These are phyloP conservation scores for Clonostachys solani DNA, from an alignment of 2,329 filamentous ascomycete genomes.

Conservation along the genomic window DNA sequence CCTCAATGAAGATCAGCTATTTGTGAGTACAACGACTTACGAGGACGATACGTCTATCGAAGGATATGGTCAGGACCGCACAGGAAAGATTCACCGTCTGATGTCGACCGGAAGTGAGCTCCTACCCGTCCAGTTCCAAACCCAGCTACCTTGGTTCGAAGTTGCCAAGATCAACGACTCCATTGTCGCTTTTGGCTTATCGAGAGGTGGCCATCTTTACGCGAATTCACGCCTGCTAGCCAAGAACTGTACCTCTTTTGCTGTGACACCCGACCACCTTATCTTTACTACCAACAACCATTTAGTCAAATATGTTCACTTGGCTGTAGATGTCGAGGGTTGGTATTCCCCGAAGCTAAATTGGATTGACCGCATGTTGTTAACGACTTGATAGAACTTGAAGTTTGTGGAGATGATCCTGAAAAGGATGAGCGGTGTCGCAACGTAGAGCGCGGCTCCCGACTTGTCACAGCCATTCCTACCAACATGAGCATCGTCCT, in stretches of 20 bases:
- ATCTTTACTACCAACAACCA: constrained; percentile 92
- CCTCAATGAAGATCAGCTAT: constrained; percentile 10
- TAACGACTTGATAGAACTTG: constrained; percentile 55
- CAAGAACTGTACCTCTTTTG: constrained; percentile 89
- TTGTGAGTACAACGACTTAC: constrained; percentile 23
- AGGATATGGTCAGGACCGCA: constrained; percentile 38
- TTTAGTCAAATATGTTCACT: constrained; percentile 88
- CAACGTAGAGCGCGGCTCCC: constrained; percentile 84
- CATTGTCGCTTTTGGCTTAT: constrained; percentile 57
- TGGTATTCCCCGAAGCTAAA: constrained; percentile 14
- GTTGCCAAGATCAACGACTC: constrained; percentile 36
- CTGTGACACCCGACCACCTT: constrained; percentile 76
- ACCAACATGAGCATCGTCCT: constrained; percentile 80
- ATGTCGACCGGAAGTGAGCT: constrained; percentile 21
- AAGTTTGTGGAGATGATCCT: constrained; percentile 82
- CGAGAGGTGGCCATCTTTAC: constrained; percentile 73
- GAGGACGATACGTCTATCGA: constrained; percentile 20
- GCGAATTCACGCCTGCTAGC: constrained; percentile 70
- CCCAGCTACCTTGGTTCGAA: constrained; percentile 49
- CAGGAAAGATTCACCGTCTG: constrained; percentile 39
- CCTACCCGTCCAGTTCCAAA: constrained; percentile 32
- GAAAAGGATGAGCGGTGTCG: constrained; percentile 90
- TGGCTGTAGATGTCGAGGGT: constrained; percentile 60
- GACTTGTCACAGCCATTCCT: constrained; percentile 84
- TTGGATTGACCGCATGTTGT: background rate